Evolutionary conservation across 495 filamentous ascomycete genomes (phyloP).

Genomic region (Pseudotulostoma volvatum): DNA sequence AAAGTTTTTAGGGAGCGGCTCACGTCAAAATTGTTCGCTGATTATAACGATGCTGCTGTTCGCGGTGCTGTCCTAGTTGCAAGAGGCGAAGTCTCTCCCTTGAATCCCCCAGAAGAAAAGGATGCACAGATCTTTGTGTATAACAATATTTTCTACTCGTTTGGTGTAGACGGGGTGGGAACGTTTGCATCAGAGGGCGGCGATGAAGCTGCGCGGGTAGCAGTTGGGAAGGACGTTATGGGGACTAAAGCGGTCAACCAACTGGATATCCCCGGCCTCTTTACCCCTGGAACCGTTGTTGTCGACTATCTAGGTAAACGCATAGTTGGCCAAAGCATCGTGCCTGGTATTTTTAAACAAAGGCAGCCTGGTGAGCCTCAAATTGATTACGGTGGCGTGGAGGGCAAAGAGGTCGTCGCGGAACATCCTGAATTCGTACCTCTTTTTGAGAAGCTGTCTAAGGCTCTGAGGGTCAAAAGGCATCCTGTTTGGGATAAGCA

Average conservation of each 20-base stretch:
- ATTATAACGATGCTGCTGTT: constrained; percentile 90
- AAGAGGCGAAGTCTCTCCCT: constrained; percentile 80
- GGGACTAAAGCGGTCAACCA: constrained; percentile 92
- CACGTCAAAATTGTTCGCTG: constrained; percentile 87
- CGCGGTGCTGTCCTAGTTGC: constrained; percentile 88
- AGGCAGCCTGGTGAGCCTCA: constrained; percentile 93
- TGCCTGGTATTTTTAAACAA: constrained; percentile 98
- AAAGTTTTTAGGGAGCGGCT: constrained; percentile 90
- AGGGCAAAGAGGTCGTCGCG: constrained; percentile 90
- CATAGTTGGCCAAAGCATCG: constrained; percentile 94
- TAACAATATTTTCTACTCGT: constrained; percentile 99
- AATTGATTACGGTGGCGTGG: constrained; percentile 96
- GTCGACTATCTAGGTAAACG: constrained; percentile 96
- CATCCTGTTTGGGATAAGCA: constrained; percentile 98
- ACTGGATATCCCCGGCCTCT: constrained; percentile 84
- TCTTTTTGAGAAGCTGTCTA: constrained; percentile 79
- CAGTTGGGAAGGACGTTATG: constrained; percentile 89
- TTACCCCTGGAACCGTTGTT: constrained; percentile 89
- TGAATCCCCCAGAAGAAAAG: constrained; percentile 83
- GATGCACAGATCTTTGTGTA: constrained; percentile 99
- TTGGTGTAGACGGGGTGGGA: constrained; percentile 91
- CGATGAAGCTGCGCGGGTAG: constrained; percentile 90
- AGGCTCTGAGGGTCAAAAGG: constrained; percentile 74
- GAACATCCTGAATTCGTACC: constrained; percentile 70
- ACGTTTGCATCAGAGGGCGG: constrained; percentile 94